These are phyloP conservation scores for Pichia sp. DNA, from an alignment of 1,139 yeast genomes.

Conservation along the genomic window DNA sequence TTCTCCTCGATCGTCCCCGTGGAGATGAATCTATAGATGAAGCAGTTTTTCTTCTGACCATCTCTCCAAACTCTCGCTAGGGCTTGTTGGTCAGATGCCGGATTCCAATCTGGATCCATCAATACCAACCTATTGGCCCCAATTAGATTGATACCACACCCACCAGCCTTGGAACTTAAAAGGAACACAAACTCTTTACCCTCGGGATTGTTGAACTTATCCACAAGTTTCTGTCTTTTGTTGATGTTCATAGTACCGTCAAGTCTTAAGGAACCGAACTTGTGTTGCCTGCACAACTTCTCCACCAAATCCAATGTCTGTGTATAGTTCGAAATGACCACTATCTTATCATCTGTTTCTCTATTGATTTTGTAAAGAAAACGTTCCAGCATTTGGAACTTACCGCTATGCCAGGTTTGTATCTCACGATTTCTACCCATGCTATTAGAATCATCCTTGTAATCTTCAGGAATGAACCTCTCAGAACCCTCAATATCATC, in stretches of 20 bases:
- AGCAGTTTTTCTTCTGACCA: constrained; percentile 96
- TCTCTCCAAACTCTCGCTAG: constrained; percentile 98
- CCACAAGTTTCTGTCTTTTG: constrained; percentile 90
- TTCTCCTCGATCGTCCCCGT: constrained; percentile 97
- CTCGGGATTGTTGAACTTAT: constrained; percentile 83
- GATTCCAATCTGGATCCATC: constrained; percentile 98
- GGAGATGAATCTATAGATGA: constrained; percentile 84
- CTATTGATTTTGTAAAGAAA: constrained; percentile 68
- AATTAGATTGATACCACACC: constrained; percentile 94
- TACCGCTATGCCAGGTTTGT: constrained; percentile 57
- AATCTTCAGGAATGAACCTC: constrained; percentile 66
- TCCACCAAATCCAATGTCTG: constrained; percentile 90
- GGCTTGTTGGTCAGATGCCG: constrained; percentile 98
- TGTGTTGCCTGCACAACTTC: constrained; percentile 65
- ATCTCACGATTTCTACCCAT: constrained; percentile 43
- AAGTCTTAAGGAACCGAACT: constrained; percentile 73
- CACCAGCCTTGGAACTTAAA: constrained; percentile 95
- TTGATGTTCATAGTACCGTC: constrained; percentile 93
- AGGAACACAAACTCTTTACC: constrained; percentile 83
- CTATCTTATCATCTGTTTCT: constrained; percentile 92
- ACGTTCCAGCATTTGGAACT: constrained; percentile 59
- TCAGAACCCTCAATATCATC: constrained; percentile 69
- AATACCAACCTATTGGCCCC: constrained; percentile 90
- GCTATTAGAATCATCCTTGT: constrained; percentile 33
- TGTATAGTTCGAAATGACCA: constrained; percentile 87